Percentiles rank a stretch among this genome's conserved stretches.
These are phyloP conservation scores for Coemansia sp. DNA, from an alignment of 192 early-diverging fungal species.

Conservation along the genomic window DNA sequence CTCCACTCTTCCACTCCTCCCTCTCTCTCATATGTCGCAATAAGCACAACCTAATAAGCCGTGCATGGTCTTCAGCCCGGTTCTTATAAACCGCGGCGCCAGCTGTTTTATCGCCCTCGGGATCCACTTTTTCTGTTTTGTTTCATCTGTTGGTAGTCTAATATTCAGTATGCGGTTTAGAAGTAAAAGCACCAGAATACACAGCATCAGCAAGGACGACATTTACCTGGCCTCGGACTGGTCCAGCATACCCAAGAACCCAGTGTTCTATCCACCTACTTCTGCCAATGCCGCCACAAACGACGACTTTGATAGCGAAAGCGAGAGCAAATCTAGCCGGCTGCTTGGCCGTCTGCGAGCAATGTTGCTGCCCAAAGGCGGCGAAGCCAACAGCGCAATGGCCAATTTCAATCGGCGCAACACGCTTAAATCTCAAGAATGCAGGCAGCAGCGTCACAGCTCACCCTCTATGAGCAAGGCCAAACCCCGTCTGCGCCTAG, in stretches of 20 bases:
- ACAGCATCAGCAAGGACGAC: slow-evolving; percentile 3
- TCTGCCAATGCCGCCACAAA: neutral
- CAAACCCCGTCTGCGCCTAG: slow-evolving; percentile 17
- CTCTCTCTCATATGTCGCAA: neutral
- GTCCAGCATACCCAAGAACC: slow-evolving; percentile 31
- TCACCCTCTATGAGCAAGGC: neutral
- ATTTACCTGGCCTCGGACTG: neutral
- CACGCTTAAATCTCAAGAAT: neutral
- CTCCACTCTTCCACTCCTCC: slow-evolving; percentile 20
- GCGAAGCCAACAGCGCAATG: neutral
- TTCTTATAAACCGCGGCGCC: too few relatives aligned
- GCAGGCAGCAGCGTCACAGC: neutral
- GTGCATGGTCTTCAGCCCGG: too few relatives aligned
- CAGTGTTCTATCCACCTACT: slow-evolving; percentile 50
- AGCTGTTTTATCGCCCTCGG: too few relatives aligned
- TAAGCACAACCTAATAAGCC: neutral
- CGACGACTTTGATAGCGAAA: slow-evolving; percentile 2
- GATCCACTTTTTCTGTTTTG: too few relatives aligned
- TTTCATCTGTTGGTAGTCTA: too few relatives aligned
- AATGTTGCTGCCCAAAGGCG: slow-evolving; percentile 25
- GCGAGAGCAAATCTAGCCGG: slow-evolving; percentile 14
- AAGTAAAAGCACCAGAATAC: slow-evolving; percentile 11
- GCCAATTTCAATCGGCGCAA: neutral
- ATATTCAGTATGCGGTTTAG: slow-evolving; percentile 27
- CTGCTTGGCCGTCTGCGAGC: slow-evolving; percentile 34